Base-by-base conservation (phyloP, 345 rosid species). In the Brassica carinata region DNA sequence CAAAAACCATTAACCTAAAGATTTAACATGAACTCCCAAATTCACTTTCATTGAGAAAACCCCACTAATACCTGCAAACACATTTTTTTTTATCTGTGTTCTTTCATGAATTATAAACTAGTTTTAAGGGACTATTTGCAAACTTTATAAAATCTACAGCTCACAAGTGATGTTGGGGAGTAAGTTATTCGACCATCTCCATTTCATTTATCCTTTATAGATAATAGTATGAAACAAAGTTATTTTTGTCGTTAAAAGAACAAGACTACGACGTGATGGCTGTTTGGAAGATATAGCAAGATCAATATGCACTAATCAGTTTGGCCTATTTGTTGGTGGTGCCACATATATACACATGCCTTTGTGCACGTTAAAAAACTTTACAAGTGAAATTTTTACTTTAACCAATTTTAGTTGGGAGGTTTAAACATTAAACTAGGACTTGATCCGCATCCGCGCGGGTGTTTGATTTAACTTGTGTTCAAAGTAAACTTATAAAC, bases 311-410 rank as follows among this genome's bases (percentile, higher is more conserved):
- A 45, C 55, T 45, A 45, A 45, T 45, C 55, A 45, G 15, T 10
- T 45, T 45, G 55, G 55, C 55, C 55, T 13, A 13, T 10, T 23
- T 23, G 26, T 45, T 45, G 55, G 55, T 45, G 55, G 55, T 45
- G n/a, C 15, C 26, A 23, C 26, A 23, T 23, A 23, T 23, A 23
- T 23, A 23, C 55, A 4, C 14, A 40, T 40, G 45, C 45, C 45
- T 40, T 40, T 40, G 45, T 8, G 84, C 82, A 83, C 84, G 75
- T 77, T 73, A 82, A 81, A 23, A 23, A 48, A 14, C 5, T 48
- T 48, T 13, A 48, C 2, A 13, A 5, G 55, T 13, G 14, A 13
- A 0, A 48, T 48, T 48, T 48, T 48, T 40, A 40, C 3, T 40
- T 40, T 48, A 48, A 48, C 55, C 15, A 48, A 48, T 13, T 48